Conservation (phyloP, 768 basidiomycete genomes). For the Podaxis sp. region DNA sequence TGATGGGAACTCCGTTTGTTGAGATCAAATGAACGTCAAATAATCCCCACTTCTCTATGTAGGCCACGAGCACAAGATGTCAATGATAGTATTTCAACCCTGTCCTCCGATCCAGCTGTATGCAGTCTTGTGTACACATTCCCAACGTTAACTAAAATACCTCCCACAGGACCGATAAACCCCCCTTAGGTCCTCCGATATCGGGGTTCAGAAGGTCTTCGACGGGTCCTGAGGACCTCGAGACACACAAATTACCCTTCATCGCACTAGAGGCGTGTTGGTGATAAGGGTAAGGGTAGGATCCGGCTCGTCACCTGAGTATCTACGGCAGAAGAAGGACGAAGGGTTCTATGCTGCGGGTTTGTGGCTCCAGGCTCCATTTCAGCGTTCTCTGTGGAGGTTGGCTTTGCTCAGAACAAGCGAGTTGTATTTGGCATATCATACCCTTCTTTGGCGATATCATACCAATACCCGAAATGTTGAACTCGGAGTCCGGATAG, state of each 20-base stretch:
- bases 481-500: too few relatives aligned
- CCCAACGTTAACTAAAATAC: too few relatives aligned
- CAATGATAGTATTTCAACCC: neutral
- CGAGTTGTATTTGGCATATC: too few relatives aligned
- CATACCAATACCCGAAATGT: too few relatives aligned
- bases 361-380: too few relatives aligned
- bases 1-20: neutral
- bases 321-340: neutral
- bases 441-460: too few relatives aligned
- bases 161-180: too few relatives aligned
- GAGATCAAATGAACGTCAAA: neutral
- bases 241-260: neutral
- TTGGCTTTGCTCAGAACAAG: too few relatives aligned
- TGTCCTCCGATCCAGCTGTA: neutral
- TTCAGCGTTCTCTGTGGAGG: too few relatives aligned
- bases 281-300: neutral
- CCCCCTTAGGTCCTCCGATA: neutral
- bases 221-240: neutral
- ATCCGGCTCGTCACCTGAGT: neutral
- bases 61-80: neutral
- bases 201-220: neutral
- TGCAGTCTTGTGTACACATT: too few relatives aligned
- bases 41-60: too few relatives aligned
- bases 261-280: neutral
- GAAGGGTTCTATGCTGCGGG: neutral